Percentiles rank a stretch among this genome's conserved stretches.
Conservation (phyloP, 1,139 yeast genomes). For the Meyerozyma carpophila region DNA sequence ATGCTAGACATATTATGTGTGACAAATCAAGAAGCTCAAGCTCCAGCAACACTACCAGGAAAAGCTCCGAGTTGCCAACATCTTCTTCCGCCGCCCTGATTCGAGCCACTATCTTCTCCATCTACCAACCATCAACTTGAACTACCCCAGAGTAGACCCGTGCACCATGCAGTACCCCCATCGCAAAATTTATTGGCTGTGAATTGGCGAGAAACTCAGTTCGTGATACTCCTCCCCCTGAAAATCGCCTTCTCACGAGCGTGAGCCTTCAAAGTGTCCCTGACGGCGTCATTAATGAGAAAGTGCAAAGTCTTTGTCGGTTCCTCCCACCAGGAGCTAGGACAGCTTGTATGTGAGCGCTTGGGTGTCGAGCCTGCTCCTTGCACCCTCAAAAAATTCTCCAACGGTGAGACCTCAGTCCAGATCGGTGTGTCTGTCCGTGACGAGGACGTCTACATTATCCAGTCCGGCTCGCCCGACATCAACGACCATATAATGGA, state of each 20-base stretch:
- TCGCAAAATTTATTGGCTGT: neutral
- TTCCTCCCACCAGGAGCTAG: constrained; percentile 91
- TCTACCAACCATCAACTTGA: neutral
- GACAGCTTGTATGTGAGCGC: constrained; percentile 81
- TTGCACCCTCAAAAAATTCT: constrained; percentile 82
- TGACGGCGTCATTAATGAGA: constrained; percentile 51
- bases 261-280: neutral
- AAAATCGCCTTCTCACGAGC: neutral
- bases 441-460: constrained; percentile 94
- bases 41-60: neutral
- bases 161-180: neutral
- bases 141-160: neutral
- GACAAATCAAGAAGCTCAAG: constrained; percentile 10
- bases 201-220: neutral
- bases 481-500: constrained; percentile 98
- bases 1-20: constrained; percentile 60
- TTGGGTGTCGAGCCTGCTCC: constrained; percentile 96
- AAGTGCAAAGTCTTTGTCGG: constrained; percentile 97
- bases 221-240: neutral
- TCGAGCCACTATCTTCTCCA: neutral
- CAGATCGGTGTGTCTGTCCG: constrained; percentile 92
- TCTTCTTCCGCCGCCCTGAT: neutral
- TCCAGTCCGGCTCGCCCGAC: constrained; percentile 85
- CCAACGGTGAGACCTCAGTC: constrained; percentile 96
- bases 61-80: neutral